Percentiles rank a stretch among this genome's conserved stretches.
These are phyloP conservation scores for Lactifluus rugatus DNA, from an alignment of 768 basidiomycete species.

Conservation along the genomic window DNA sequence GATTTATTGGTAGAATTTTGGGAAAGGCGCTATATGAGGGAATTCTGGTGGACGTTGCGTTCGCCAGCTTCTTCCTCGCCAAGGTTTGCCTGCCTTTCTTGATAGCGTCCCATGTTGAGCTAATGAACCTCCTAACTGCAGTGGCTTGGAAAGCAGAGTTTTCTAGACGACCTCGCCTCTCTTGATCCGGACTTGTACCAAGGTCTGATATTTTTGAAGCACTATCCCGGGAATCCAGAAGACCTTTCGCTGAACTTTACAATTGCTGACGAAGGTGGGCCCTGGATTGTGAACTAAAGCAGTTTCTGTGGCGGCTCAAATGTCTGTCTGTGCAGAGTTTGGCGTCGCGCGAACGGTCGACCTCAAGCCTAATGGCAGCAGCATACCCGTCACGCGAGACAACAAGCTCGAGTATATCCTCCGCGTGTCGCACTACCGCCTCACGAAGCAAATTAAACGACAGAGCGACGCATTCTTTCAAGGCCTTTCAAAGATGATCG, in stretches of 20 bases:
- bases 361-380: constrained; percentile 72
- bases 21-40: constrained; percentile 97
- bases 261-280: constrained; percentile 70
- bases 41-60: constrained; percentile 88
- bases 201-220: constrained; percentile 87
- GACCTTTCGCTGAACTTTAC: constrained; percentile 89
- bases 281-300: background rate
- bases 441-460: constrained; percentile 79
- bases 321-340: constrained; percentile 48
- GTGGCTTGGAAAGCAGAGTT: constrained; percentile 91
- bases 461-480: constrained; percentile 87
- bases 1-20: constrained; percentile 85
- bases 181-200: constrained; percentile 89
- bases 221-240: constrained; percentile 77
- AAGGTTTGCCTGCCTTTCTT: constrained; percentile 40
- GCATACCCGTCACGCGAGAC: constrained; percentile 77
- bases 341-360: constrained; percentile 68
- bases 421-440: constrained; percentile 76
- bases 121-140: constrained; percentile 23
- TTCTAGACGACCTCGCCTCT: constrained; percentile 86
- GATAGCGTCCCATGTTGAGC: background rate
- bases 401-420: constrained; percentile 88
- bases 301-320: background rate
- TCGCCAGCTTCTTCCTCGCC: constrained; percentile 90
- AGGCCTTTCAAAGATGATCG: constrained; percentile 86